Conservation (phyloP, 441 rosid species). For the Bruguiera hainesii region DNA sequence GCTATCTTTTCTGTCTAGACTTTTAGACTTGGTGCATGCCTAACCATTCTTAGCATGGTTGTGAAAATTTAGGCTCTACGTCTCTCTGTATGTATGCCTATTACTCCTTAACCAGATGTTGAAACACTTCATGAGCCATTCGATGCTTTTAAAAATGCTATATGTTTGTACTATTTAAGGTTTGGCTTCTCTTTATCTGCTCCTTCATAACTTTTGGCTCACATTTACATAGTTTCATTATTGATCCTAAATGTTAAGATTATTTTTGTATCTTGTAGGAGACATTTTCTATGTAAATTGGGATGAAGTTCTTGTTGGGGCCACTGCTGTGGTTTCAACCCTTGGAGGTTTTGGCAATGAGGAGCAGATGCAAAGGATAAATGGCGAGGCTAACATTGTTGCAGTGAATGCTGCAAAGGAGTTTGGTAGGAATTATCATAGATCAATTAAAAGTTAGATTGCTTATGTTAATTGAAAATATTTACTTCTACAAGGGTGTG, state of each 20-base stretch:
- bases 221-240: neutral
- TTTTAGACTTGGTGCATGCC: neutral
- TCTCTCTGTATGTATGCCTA: too few relatives aligned
- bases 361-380: constrained; percentile 88
- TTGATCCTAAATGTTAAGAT: constrained; percentile 13
- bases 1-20: neutral
- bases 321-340: constrained; percentile 90
- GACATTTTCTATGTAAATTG: constrained; percentile 89
- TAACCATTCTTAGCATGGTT: neutral
- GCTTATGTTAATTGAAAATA: neutral
- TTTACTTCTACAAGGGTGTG: neutral
- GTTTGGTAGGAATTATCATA: constrained; percentile 48
- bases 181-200: neutral
- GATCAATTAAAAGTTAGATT: neutral
- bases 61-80: neutral
- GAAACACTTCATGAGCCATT: neutral
- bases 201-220: neutral
- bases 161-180: constrained; percentile 8
- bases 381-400: constrained; percentile 77
- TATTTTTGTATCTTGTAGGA: constrained; percentile 38
- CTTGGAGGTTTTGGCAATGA: constrained; percentile 89
- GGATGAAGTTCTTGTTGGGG: constrained; percentile 90
- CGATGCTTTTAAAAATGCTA: neutral
- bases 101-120: too few relatives aligned
- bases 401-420: constrained; percentile 86